Evolutionary conservation across 2,329 filamentous ascomycete species (phyloP), one percentile per base, ranked within the genome.

Genomic region (Epicoccum nigrum): DNA sequence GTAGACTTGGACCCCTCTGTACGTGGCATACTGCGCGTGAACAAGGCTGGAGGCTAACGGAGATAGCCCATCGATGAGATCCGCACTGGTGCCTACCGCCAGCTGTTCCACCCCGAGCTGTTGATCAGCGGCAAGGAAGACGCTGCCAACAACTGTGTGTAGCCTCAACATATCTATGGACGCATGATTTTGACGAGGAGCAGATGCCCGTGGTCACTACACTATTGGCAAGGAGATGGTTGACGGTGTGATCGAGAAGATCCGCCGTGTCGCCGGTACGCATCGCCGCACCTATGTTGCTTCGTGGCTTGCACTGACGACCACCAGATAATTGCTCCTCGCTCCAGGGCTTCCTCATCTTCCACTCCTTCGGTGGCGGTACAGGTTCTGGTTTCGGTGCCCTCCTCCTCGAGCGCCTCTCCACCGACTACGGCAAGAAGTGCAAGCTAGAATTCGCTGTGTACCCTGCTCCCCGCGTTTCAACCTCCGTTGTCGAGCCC

Each of bases 201-300:
- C 53, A 83, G 81, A 89, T 68, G 86, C 86, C 63, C 86, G 86
- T 78, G 86, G 86, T 51, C 86, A 89, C 77, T 89, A 89, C 77
- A 89, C 86, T 64, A 85, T 89, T 64, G 86, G 86, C 77, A 89
- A 89, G 81, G 86, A 89, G 79, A 86, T 88, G 83, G 83, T 88
- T 47, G 86, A 89, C 71, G 81, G 76, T 63, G 86, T 88, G 67
- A 83, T 88, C 68, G 86, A 89, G 67, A 83, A 83, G 64, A 83
- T 89, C 62, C 86, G 86, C 68, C 86, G 86, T 61, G 84, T 88
- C 64, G 83, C 81, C 71, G 86, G 86, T 88, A 71, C 70, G 83
- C 31, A 13, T 8, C 17, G 3, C 7, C 8, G 7, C 31, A 25
- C 31, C 13, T 16, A 19, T 28, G 16, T 20, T 13, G 12, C 25